A percentile compares a stretch with the other conserved stretches of the same genome.
Evolutionary conservation across 371 early-diverging fungal species (phyloP).

Genomic region (Syncephalastrum monosporum): DNA sequence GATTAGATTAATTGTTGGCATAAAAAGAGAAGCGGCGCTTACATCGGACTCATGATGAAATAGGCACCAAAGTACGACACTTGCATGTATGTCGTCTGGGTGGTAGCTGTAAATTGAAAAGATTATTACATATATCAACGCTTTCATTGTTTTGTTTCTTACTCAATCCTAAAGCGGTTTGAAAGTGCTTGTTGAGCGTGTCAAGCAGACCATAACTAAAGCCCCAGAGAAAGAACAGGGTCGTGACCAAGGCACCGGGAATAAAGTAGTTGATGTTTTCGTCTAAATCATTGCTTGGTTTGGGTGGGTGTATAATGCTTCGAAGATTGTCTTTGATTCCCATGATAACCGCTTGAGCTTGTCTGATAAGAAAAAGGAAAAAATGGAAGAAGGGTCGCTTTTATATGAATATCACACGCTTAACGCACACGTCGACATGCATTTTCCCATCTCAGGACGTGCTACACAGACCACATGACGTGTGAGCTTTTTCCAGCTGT

Average conservation of each 20-base stretch:
- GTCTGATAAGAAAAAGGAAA: too few species aligned
- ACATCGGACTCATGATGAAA: conserved; percentile 47
- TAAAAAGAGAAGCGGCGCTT: conserved; percentile 10
- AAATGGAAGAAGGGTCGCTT: too few species aligned
- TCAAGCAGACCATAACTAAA: conserved; percentile 50
- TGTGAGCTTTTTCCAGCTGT: too few species aligned
- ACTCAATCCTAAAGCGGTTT: conserved; percentile 37
- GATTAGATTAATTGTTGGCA: not conserved
- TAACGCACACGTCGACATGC: too few species aligned
- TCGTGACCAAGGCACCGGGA: conserved; percentile 40
- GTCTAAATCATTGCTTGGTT: too few species aligned
- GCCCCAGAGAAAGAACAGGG: conserved; percentile 50
- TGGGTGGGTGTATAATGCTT: too few species aligned
- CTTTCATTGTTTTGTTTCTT: conserved; percentile 14
- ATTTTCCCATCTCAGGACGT: too few species aligned
- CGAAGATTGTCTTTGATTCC: too few species aligned
- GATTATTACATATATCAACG: not conserved
- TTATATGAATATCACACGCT: too few species aligned
- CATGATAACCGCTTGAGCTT: too few species aligned
- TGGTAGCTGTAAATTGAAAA: conserved; percentile 28
- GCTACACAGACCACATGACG: too few species aligned
- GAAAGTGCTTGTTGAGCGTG: conserved; percentile 48
- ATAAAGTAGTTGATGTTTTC: conserved; percentile 20
- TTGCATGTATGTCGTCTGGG: conserved; percentile 48
- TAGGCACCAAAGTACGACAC: conserved; percentile 54